Evolutionary conservation across 2,329 filamentous ascomycete genomes (phyloP), one percentile per base, ranked within the genome.

Genomic region (Alternaria angustiovoidea): DNA sequence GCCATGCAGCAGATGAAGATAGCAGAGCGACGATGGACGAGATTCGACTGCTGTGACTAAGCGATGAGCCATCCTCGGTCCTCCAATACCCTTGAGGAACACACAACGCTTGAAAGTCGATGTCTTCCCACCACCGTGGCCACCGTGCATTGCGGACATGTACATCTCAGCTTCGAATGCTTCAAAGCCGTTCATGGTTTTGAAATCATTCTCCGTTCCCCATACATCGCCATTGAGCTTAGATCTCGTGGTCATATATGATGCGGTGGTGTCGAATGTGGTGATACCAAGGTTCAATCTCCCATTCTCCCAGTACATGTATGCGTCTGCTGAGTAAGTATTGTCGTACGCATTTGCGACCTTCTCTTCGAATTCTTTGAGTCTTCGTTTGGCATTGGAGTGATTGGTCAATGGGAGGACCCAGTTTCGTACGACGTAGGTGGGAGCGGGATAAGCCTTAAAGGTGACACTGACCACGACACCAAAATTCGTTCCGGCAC

Each of bases 81-180:
- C 59, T 62, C 79, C 79, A 12, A 89, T 83, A 38, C 69, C 0
- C 59, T 84, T 85, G 7, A 90, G 72, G 66, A 90, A 89, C 30
- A 89, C 42, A 70, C 87, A 89, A 66, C 88, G 82, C 77, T 89
- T 89, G 79, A 90, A 89, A 0, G 87, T 82, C 9, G 84, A 89
- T 0, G 86, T 89, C 77, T 88, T 89, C 66, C 84, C 82, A 22
- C 82, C 78, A 18, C 80, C 80, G 52, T 89, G 86, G 0, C 86
- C 86, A 24, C 84, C 84, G 51, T 89, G 86, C 83, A 90, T 86
- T 12, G 62, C 67, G 2, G 84, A 84, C 74, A 90, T 81, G 75
- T 89, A 88, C 83, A 89, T 86, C 52, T 89, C 87, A 0, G 80
- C 78, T 0, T 88, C 83, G 61, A 89, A 89, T 59, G 88, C 59